Base-by-base conservation (phyloP, 805 yeast species). In the Wickerhamomyces alni region DNA sequence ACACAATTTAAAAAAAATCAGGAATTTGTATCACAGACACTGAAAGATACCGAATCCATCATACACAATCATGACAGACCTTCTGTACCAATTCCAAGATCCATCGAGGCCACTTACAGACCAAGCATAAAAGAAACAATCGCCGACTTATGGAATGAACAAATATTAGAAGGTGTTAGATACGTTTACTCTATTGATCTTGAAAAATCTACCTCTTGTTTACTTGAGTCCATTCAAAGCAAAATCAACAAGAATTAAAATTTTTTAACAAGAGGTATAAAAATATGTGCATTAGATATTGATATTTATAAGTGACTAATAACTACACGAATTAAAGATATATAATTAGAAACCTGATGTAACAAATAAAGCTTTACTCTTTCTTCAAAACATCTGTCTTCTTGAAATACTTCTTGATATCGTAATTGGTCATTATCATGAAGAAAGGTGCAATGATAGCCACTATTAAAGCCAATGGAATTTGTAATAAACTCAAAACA, bases 131-230 rank as follows among this genome's bases (percentile, higher is more conserved):
- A 52, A 9, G 88, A 86, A 58, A 80, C 88, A 0, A 66, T 74
- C 44, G 82, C 80, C 48, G 94, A 85, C 52, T 68, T 84, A 31
- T 85, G 95, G 95, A 81, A 85, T 54, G 78, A 75, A 33, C 89
- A 83, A 55, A 72, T 85, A 39, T 69, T 82, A 41, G 67, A 65
- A 33, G 71, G 74, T 42, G 85, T 80, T 17, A 77, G 77, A 48
- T 80, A 83, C 75, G 48, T 82, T 12, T 82, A 82, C 52, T 52
- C 70, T 35, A 65, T 75, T 45, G 69, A 70, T 55, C 62, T 77
- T 72, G 65, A 72, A 58, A 61, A 63, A 41, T 50, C 35, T 16
- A 36, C 46, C 8, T 35, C 47, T 5, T 36, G 35, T n/a, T 39
- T 47, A 13, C 38, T 42, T 17, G 42, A 22, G 8, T 30, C 16